Base-by-base conservation (phyloP, 2,329 filamentous ascomycete species). In the Onygenales sp. region DNA sequence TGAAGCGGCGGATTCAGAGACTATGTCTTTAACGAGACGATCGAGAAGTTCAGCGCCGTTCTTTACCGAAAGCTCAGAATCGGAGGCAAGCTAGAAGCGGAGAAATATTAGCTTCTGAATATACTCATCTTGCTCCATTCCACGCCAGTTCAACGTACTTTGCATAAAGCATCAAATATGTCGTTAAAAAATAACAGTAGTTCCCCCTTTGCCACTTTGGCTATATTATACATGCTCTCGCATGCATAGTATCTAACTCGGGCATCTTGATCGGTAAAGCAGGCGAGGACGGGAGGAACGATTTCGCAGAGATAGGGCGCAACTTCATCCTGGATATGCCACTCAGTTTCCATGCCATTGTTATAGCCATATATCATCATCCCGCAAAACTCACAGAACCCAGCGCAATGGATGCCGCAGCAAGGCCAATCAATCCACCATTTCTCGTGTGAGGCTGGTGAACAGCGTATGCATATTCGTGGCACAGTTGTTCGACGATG, bases 171-270 rank as follows among this genome's bases (percentile, higher is more conserved):
- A 74, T 98, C 93, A 66, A 98, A 98, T 58, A 98, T 93, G 64
- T 94, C 87, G 72, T 98, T 98, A 72, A 98, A 98, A 76, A 95
- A 98, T 42, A 94, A 82, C 59, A 98, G 73, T 17, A 98, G 93
- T 72, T 98, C 93, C 39, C 94, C 93, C 72, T 98, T 98, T 56
- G 92, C 93, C 47, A 98, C 93, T 74, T 98, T 98, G 66, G 93
- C 91, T 66, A 98, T 98, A 72, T 98, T 98, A 75, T 98, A 98
- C 93, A 98, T 98, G 70, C 91, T 94, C 75, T 98, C 93, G 73
- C 93, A 98, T 27, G 93, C 93, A 73, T 98, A 98, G 71, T 98
- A 98, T 59, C 93, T 83, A 35, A 97, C 93, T 55, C 93, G 83
- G 32, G 93, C 91, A 85, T 98, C 93, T 75, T 97, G 93, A 63